Evolutionary conservation across 2,329 filamentous ascomycete genomes (phyloP).

Genomic region (Aspergillus sp.): DNA sequence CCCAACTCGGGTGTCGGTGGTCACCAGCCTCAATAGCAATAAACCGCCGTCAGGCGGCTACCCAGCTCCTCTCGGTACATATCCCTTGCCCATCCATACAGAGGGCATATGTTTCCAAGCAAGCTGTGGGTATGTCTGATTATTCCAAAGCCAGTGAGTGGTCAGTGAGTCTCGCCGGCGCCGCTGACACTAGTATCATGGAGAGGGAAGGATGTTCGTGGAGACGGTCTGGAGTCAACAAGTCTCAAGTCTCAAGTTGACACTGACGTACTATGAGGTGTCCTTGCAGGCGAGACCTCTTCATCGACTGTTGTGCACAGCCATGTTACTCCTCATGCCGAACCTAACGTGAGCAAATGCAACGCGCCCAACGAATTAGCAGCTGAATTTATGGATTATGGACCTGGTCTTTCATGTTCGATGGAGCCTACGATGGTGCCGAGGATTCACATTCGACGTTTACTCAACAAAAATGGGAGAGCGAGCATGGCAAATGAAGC

Average conservation of each 20-base stretch:
- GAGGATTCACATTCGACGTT: conserved; percentile 10
- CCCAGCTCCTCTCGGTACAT: conserved; percentile 4
- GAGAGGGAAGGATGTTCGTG: conserved; percentile 15
- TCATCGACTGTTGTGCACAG: conserved; percentile 12
- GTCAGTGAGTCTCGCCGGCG: conserved; percentile 13
- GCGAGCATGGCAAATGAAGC: conserved; percentile 4
- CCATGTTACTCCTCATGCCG: conserved; percentile 9
- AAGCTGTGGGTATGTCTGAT: conserved; percentile 17
- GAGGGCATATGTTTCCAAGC: conserved; percentile 14
- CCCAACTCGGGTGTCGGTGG: conserved; percentile 16
- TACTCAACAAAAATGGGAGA: conserved; percentile 1
- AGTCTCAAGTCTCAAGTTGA: too few relatives aligned
- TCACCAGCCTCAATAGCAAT: conserved; percentile 20
- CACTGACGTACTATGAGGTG: conserved; percentile 24
- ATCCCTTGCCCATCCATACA: conserved; percentile 3
- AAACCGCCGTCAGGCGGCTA: conserved; percentile 15
- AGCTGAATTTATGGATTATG: conserved; percentile 2
- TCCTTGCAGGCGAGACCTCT: conserved; percentile 17
- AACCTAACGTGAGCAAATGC: conserved; percentile 7
- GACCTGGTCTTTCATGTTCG: not conserved
- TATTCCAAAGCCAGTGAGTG: conserved; percentile 17
- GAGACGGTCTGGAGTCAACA: conserved; percentile 18
- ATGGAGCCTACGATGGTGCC: conserved; percentile 8
- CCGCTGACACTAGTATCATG: conserved; percentile 14
- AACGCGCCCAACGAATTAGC: conserved; percentile 7